Evolutionary conservation across 73 alveolate species (phyloP), one percentile per base, ranked within the genome.

Genomic region (Paramecium bursaria): DNA sequence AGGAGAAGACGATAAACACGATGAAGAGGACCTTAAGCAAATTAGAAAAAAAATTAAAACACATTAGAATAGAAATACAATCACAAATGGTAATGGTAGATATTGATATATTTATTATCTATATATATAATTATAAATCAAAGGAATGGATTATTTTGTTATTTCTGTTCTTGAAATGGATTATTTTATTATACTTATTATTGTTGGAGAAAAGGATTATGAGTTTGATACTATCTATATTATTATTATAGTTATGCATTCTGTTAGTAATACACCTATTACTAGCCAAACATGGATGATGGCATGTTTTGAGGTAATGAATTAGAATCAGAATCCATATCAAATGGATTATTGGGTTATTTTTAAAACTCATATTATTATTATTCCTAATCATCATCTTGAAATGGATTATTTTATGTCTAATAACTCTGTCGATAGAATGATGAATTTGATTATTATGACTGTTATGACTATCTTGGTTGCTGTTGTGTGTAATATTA

Each of bases 1-100:
- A 7, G 17, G 1, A 6, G 82, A 67, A 25, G 82, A 67, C 35
- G 82, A 67, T n/a, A 67, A 42, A 67, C 22, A 39, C 22, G 82
- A 67, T 15, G 82, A 67, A 42, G 82, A 67, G 17, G 82, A 67
- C 14, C 11, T 39, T 5, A 67, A 67, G 33, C 5, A 21, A 21
- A 39, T 31, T 15, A 67, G 33, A 67, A 67, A 67, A 47, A 67
- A 67, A 67, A 47, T 67, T 7, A 67, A 67, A 42, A 47, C 26
- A 14, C 19, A 26, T 67, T 30, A 42, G 13, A 42, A 27, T 7
- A 67, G 55, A 19, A 3, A 31, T 13, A 15, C 82, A 4, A 44
- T 27, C 1, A 9, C 27, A 6, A 67, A 67, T 67, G 82, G 82
- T 39, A 47, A n/a, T 15, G 19, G 44, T 39, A 42, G 17, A 10